Evolutionary conservation across 2,329 filamentous ascomycete species (phyloP).

Genomic region (Aspergillus sp.): DNA sequence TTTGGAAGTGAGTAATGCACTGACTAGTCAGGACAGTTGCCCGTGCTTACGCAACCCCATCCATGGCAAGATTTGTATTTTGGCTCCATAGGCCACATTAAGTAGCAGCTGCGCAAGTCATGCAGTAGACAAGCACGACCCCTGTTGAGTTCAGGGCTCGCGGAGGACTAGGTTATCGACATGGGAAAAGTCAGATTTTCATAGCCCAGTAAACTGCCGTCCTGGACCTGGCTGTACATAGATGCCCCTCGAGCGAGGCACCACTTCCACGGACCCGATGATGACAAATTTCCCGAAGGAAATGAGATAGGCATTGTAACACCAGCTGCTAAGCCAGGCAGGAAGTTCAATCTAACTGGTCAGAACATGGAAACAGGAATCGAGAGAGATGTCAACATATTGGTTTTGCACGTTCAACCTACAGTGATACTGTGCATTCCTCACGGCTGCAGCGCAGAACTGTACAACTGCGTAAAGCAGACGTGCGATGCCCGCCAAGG

Average conservation of each 20-base stretch:
- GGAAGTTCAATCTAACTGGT: constrained; percentile 8
- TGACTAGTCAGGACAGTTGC: too few relatives aligned
- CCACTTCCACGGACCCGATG: constrained; percentile 4
- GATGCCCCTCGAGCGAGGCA: constrained; percentile 1
- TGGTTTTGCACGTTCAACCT: constrained; percentile 12
- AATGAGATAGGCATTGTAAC: constrained; percentile 20
- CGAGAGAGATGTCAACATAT: constrained; percentile 15
- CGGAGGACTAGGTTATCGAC: too few relatives aligned
- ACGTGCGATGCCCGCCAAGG: constrained; percentile 60
- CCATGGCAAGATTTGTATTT: too few relatives aligned
- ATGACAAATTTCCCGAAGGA: constrained; percentile 14
- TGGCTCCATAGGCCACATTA: too few relatives aligned
- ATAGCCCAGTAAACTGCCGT: constrained; percentile 36
- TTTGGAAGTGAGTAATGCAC: too few relatives aligned
- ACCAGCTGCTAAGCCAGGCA: constrained; percentile 7
- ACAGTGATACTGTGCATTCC: constrained; percentile 55
- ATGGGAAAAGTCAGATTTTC: too few relatives aligned
- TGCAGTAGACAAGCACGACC: too few relatives aligned
- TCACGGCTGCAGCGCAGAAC: constrained; percentile 40
- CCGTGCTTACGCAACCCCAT: too few relatives aligned
- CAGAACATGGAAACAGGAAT: constrained; percentile 12
- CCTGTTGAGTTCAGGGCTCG: too few relatives aligned
- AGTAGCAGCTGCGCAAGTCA: too few relatives aligned
- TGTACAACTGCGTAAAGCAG: constrained; percentile 61
- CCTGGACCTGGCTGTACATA: constrained; percentile 25